These are phyloP conservation scores for Rosa rugosa DNA, from an alignment of 306 rosid species.

Conservation along the genomic window DNA sequence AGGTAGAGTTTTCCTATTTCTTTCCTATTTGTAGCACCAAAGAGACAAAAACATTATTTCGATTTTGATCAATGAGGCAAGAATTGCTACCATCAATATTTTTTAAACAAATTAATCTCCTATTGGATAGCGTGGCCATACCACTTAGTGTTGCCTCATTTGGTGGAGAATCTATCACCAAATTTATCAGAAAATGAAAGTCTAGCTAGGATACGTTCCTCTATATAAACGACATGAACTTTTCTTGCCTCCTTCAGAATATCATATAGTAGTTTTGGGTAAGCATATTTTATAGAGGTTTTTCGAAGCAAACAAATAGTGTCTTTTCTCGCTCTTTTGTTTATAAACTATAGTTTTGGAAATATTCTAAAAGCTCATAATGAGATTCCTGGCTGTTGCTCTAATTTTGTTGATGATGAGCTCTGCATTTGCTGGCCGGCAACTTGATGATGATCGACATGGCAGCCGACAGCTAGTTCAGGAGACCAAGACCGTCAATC, in stretches of 20 bases:
- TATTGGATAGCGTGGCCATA: conserved; percentile 29
- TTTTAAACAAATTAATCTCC: conserved; percentile 21
- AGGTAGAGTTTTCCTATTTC: conserved; percentile 39
- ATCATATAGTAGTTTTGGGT: neutral
- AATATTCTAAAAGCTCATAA: neutral
- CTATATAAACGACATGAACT: conserved; percentile 37
- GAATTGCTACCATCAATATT: conserved; percentile 13
- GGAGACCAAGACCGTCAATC: conserved; percentile 8
- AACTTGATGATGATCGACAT: neutral
- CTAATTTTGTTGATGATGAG: conserved; percentile 22
- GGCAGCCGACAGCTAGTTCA: neutral
- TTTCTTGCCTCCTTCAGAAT: conserved; percentile 21
- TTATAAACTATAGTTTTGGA: neutral
- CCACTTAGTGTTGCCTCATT: conserved; percentile 46
- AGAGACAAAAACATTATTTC: conserved; percentile 16
- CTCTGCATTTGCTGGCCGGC: conserved; percentile 20
- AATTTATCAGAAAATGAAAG: conserved; percentile 15
- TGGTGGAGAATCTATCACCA: conserved; percentile 46
- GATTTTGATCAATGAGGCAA: conserved; percentile 22
- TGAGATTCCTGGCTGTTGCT: conserved; percentile 22
- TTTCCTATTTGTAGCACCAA: conserved; percentile 16
- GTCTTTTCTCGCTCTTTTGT: neutral
- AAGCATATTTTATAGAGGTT: neutral
- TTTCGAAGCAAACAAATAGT: neutral
- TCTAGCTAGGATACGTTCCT: conserved; percentile 20